A percentile compares a stretch with the other conserved stretches of the same genome.
Conservation (phyloP, 139 green algal genomes). For the Mesotaenium endlicherianum region DNA sequence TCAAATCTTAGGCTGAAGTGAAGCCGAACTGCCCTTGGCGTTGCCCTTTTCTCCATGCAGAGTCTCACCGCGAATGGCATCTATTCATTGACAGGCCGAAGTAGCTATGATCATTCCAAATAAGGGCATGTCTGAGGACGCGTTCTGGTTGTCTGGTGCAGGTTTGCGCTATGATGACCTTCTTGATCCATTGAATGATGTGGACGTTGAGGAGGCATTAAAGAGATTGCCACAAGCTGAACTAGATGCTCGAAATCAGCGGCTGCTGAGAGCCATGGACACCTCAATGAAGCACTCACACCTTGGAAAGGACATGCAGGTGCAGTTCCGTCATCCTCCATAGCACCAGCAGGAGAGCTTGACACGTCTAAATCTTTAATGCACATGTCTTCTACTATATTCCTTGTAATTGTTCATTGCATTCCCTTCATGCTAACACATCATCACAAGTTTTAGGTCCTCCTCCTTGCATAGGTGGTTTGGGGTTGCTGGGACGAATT, state of each 20-base stretch:
- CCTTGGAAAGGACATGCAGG: constrained; percentile 68
- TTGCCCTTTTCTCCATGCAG: too few relatives aligned
- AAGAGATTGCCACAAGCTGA: constrained; percentile 83
- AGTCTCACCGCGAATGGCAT: background rate
- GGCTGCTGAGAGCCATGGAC: constrained; percentile 91
- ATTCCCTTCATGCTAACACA: too few relatives aligned
- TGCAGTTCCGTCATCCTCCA: background rate
- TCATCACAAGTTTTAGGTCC: too few relatives aligned
- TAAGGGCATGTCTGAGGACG: background rate
- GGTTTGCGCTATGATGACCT: constrained; percentile 94
- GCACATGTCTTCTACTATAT: background rate
- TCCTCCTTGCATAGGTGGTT: too few relatives aligned
- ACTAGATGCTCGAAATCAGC: constrained; percentile 81
- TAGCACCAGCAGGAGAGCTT: background rate
- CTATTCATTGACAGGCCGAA: background rate
- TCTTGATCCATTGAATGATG: constrained; percentile 81
- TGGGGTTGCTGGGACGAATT: too few relatives aligned
- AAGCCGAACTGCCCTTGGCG: background rate
- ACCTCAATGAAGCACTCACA: constrained; percentile 86
- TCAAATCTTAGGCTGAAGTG: background rate
- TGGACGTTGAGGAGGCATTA: constrained; percentile 91
- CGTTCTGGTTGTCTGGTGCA: constrained; percentile 9
- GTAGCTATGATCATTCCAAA: background rate
- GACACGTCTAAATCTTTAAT: too few relatives aligned
- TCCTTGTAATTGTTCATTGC: background rate